A percentile compares a stretch with the other conserved stretches of the same genome.
Conservation (phyloP, 2,329 filamentous ascomycete species). For the Scytalidium lignicola region DNA sequence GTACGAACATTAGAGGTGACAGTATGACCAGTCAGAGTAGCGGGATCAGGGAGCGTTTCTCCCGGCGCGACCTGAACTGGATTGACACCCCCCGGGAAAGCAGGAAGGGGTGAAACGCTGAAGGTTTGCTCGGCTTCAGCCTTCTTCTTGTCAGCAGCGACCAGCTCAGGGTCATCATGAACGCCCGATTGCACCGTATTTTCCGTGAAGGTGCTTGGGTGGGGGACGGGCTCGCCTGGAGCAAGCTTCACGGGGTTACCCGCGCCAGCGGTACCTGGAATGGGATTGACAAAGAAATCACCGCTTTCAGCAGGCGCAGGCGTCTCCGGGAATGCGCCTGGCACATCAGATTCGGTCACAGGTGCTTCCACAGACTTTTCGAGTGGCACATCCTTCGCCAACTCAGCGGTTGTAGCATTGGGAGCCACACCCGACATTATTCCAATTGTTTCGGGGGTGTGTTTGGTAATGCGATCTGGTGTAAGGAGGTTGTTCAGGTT, state of each 20-base stretch:
- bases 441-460: conserved; percentile 39
- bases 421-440: conserved; percentile 65
- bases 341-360: conserved; percentile 36
- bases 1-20: conserved; percentile 67
- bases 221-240: conserved; percentile 77
- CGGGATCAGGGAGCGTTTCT: conserved; percentile 69
- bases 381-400: conserved; percentile 63
- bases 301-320: conserved; percentile 50
- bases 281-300: conserved; percentile 48
- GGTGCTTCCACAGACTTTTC: conserved; percentile 36
- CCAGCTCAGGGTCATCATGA: conserved; percentile 75
- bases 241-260: conserved; percentile 78
- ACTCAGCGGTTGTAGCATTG: conserved; percentile 63
- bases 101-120: conserved; percentile 56
- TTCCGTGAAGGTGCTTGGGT: conserved; percentile 55
- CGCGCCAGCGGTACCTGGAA: conserved; percentile 57
- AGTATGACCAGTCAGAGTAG: conserved; percentile 60
- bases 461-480: conserved; percentile 60
- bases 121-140: conserved; percentile 40
- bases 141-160: conserved; percentile 41
- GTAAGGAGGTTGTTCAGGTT: conserved; percentile 92
- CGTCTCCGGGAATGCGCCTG: conserved; percentile 69
- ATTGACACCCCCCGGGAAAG: conserved; percentile 63
- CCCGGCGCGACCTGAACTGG: conserved; percentile 75
- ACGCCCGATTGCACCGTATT: conserved; percentile 69